phyloP scores from a whole-genome alignment of 352 stramenopile species.

The Phytopythium delawarense region DNA sequence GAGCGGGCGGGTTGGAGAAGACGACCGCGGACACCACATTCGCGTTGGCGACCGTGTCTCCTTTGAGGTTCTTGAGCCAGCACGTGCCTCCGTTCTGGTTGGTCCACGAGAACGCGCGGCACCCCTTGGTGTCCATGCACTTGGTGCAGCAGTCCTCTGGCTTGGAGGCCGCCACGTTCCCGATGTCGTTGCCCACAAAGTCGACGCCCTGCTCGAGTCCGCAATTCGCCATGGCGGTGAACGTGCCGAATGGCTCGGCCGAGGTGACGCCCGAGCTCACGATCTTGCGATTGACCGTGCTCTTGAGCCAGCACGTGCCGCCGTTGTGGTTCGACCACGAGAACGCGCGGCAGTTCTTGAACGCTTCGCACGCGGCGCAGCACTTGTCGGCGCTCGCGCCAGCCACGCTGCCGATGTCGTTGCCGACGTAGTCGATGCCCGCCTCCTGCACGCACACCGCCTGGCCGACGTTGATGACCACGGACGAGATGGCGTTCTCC shows the following conservation, averaged over 20 bases:
- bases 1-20: constrained; percentile 9
- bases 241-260: not conserved
- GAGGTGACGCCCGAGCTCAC: not conserved
- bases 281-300: constrained; percentile 21
- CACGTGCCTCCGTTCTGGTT: constrained; percentile 33
- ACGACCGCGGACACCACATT: constrained; percentile 12
- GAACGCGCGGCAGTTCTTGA: constrained; percentile 33
- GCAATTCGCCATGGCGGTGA: constrained; percentile 12
- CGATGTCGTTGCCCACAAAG: constrained; percentile 24
- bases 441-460: constrained; percentile 18
- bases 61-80: constrained; percentile 34
- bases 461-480: not conserved
- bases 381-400: constrained; percentile 8
- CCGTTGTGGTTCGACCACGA: constrained; percentile 44
- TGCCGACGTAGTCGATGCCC: constrained; percentile 18
- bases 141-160: constrained; percentile 23
- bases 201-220: constrained; percentile 21
- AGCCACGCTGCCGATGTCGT: constrained; percentile 22
- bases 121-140: constrained; percentile 16
- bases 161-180: constrained; percentile 11
- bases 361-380: constrained; percentile 15
- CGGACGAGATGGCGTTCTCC: constrained; percentile 5
- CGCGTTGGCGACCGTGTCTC: constrained; percentile 6
- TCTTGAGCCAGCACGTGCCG: constrained; percentile 53
- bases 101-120: constrained; percentile 29